Evolutionary conservation across 352 stramenopile genomes (phyloP), one percentile per base, ranked within the genome.

Genomic region (Pythium aphanidermatum): DNA sequence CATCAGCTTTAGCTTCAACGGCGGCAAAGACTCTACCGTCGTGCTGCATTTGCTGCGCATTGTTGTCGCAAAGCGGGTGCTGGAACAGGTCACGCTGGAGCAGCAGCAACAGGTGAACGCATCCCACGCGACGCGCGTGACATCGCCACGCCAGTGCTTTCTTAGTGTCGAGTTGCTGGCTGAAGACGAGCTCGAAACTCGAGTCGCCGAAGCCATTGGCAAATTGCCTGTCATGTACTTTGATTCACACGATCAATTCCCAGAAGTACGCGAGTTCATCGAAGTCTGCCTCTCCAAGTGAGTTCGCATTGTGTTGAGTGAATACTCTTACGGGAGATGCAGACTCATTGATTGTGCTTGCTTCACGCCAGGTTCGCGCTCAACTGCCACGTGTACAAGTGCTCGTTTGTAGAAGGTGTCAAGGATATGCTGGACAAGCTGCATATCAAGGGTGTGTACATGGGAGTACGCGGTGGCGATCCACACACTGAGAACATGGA

Each of bases 171-270:
- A 80, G 27, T 45, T 86, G 24, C 41, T 87, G 46, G 46, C 47
- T 12, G 56, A 75, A 27, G 51, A 73, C 0, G 71, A 84, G 32
- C 59, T 92, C 8, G 74, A 88, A 51, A 27, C 28, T 12, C 65
- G 59, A 20, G 73, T 85, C 23, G 47, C 58, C 14, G 40, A 50
- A 23, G 54, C 66, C 30, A 51, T 92, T 30, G 59, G 70, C 32
- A 64, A 65, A 17, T 54, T 95, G 20, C 83, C 81, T 1, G 76
- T 97, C 13, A 95, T 99, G 63, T 99, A 98, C 72, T 99, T 98
- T 63, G 82, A 98, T 52, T 94, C 96, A 48, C 61, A 83, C 27
- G 80, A 97, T 59, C 93, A 98, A 70, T 98, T 98, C 65, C 78
- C 81, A 2, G 83, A 97, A 54, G 74, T 97, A n/a, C 65, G 83